Percentiles rank a stretch among this genome's conserved stretches.
Conservation (phyloP, 2,329 filamentous ascomycete genomes). For the Ophiocordyceps camponoti-rufipedis region DNA sequence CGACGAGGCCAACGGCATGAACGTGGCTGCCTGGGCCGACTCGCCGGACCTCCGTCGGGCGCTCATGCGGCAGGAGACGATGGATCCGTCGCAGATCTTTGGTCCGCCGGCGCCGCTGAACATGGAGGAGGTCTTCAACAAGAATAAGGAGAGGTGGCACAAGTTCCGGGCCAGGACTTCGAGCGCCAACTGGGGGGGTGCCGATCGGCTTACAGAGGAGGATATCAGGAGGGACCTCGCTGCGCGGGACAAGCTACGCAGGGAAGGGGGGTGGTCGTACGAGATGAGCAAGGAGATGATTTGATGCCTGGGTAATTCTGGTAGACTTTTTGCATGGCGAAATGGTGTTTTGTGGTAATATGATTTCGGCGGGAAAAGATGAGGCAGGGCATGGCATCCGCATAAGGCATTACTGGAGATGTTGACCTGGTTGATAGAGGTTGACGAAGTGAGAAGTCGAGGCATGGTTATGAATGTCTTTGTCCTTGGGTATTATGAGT, state of each 20-base stretch:
- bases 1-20: slow-evolving; percentile 30
- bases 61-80: slow-evolving; percentile 63
- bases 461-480: too few species aligned
- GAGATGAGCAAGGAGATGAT: slow-evolving; percentile 31
- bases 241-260: slow-evolving; percentile 58
- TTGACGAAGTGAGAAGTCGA: too few species aligned
- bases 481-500: too few species aligned
- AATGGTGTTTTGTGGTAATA: not conserved
- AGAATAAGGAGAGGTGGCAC: slow-evolving; percentile 69
- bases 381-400: not conserved
- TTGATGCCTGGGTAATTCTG: slow-evolving; percentile 7
- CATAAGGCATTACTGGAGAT: not conserved
- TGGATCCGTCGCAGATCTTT: slow-evolving; percentile 75
- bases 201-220: slow-evolving; percentile 70
- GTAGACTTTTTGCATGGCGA: not conserved
- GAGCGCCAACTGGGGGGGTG: slow-evolving; percentile 81
- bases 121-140: slow-evolving; percentile 92
- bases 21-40: slow-evolving; percentile 72
- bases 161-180: slow-evolving; percentile 83
- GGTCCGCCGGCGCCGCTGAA: slow-evolving; percentile 74
- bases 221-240: slow-evolving; percentile 68
- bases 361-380: not conserved
- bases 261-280: slow-evolving; percentile 76
- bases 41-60: slow-evolving; percentile 63
- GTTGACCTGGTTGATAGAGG: too few species aligned